A percentile compares a stretch with the other conserved stretches of the same genome.
Evolutionary conservation across 768 basidiomycete species (phyloP).

Genomic region (Imleria badia): DNA sequence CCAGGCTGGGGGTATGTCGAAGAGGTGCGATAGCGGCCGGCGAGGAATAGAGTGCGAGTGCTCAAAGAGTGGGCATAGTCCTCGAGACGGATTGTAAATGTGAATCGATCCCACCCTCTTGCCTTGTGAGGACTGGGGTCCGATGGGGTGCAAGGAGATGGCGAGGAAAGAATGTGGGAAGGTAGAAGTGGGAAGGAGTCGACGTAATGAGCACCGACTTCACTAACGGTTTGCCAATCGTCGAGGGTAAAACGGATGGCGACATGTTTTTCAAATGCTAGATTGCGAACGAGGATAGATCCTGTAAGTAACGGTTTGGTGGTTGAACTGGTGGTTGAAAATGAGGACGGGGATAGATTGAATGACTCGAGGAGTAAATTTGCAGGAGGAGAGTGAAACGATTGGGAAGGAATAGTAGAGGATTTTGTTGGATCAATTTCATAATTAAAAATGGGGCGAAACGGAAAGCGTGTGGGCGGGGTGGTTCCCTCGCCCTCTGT

Average conservation of each 20-base stretch:
- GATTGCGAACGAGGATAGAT: constrained; percentile 78
- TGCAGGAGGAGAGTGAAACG: constrained; percentile 10
- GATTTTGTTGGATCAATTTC: constrained; percentile 24
- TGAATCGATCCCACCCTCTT: constrained; percentile 54
- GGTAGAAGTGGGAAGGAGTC: constrained; percentile 42
- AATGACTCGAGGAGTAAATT: constrained; percentile 42
- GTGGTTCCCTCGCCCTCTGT: constrained; percentile 38
- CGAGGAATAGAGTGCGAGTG: constrained; percentile 58
- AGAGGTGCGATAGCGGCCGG: constrained; percentile 47
- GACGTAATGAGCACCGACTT: constrained; percentile 59
- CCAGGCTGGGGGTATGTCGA: constrained; percentile 20
- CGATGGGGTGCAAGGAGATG: background rate
- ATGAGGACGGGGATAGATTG: constrained; percentile 22
- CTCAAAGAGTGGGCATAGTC: constrained; percentile 58
- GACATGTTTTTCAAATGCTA: constrained; percentile 85
- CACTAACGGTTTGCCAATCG: constrained; percentile 90
- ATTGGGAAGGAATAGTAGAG: constrained; percentile 9
- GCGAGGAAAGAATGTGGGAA: constrained; percentile 17
- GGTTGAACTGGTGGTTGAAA: background rate
- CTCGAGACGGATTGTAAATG: constrained; percentile 65
- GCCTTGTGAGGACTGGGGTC: background rate
- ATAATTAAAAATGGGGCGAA: constrained; percentile 23
- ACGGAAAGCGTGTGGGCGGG: constrained; percentile 16
- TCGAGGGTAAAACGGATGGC: constrained; percentile 89
- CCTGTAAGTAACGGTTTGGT: constrained; percentile 55